A percentile compares a stretch with the other conserved stretches of the same genome.
Conservation (phyloP, 2,329 filamentous ascomycete species). For the Dendrostoma leiphaemia region DNA sequence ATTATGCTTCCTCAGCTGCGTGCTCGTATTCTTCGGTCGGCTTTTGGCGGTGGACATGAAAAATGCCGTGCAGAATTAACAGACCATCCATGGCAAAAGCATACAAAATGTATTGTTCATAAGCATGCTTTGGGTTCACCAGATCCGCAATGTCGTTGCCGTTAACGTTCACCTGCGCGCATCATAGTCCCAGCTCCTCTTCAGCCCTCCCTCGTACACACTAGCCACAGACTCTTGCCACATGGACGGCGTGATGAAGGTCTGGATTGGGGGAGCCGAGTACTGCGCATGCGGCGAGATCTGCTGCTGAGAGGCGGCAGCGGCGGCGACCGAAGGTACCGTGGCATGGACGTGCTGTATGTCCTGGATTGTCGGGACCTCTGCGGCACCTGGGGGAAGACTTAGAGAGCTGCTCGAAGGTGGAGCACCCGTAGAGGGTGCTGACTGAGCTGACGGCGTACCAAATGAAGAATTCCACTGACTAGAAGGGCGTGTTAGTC, state of each 20-base stretch:
- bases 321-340: conserved; percentile 43
- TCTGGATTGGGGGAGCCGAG: conserved; percentile 49
- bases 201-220: conserved; percentile 64
- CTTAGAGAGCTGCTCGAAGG: conserved; percentile 51
- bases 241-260: conserved; percentile 69
- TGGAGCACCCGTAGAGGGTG: conserved; percentile 36
- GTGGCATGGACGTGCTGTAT: conserved; percentile 47
- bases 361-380: conserved; percentile 53
- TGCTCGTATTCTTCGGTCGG: background rate
- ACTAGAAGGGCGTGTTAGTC: conserved; percentile 43
- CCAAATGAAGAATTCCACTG: conserved; percentile 97
- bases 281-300: conserved; percentile 49
- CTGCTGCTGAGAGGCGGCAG: conserved; percentile 21
- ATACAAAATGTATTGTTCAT: background rate
- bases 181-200: conserved; percentile 61
- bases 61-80: background rate
- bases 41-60: background rate
- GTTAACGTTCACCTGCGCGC: conserved; percentile 26
- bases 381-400: conserved; percentile 50
- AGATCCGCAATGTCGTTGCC: background rate
- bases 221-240: conserved; percentile 71
- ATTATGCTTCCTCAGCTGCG: background rate
- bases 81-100: background rate
- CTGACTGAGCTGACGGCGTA: conserved; percentile 55
- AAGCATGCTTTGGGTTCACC: background rate